Conservation (phyloP, 352 stramenopile genomes). For the Pythium phragmitis region DNA sequence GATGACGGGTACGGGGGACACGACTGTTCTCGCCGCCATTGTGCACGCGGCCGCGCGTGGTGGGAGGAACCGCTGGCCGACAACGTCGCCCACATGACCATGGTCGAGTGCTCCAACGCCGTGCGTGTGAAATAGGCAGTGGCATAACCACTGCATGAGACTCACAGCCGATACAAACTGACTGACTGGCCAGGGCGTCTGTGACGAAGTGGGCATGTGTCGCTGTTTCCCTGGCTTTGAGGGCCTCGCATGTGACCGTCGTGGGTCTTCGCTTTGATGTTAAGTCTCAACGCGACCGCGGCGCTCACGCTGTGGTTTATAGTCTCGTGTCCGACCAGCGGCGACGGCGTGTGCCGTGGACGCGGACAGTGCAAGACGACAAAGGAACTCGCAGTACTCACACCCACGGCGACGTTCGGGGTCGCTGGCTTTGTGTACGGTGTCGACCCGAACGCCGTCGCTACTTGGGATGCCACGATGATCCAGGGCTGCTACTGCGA, state of each 20-base stretch:
- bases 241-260: slow-evolving; percentile 62
- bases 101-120: slow-evolving; percentile 70
- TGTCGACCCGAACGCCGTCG: slow-evolving; percentile 57
- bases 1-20: slow-evolving; percentile 46
- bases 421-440: slow-evolving; percentile 66
- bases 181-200: slow-evolving; percentile 42
- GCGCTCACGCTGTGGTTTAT: not conserved
- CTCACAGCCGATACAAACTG: slow-evolving; percentile 1
- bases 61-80: slow-evolving; percentile 52
- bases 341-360: slow-evolving; percentile 37
- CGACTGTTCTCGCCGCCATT: slow-evolving; percentile 57
- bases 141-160: not conserved
- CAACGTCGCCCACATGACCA: slow-evolving; percentile 53
- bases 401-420: slow-evolving; percentile 36
- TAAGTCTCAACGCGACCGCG: not conserved
- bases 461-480: slow-evolving; percentile 89
- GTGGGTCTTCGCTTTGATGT: slow-evolving; percentile 23
- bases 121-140: slow-evolving; percentile 23
- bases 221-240: slow-evolving; percentile 64
- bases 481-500: slow-evolving; percentile 87
- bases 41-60: slow-evolving; percentile 57
- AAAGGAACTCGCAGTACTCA: slow-evolving; percentile 56
- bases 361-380: slow-evolving; percentile 46
- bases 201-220: slow-evolving; percentile 52
- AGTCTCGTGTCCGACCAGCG: slow-evolving; percentile 51